Evolutionary conservation across 306 rosid species (phyloP), one percentile per base, ranked within the genome.

Genomic region (Alnus glutinosa): DNA sequence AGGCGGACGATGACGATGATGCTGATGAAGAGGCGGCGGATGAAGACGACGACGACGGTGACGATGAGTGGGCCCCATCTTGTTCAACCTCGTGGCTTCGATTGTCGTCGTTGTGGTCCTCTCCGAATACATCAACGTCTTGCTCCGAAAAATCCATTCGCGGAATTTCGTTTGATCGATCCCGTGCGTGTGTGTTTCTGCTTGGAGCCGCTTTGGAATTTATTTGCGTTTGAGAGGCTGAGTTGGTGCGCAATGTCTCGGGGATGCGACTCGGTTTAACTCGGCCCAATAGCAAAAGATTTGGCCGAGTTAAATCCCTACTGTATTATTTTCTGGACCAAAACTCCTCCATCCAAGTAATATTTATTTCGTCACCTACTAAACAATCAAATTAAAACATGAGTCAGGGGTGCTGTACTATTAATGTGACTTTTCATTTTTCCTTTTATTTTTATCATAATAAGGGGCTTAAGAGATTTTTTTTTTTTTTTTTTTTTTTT

Each of bases 131-230:
- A 44, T 86, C 87, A 28, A 87, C 86, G 75, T 88, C 89, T 62
- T 89, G 94, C 87, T 91, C 90, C n/a, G 90, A 37, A 71, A 87
- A 87, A 87, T 92, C 94, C 97, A 95, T 90, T 11, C 9, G 1
- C 1, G 2, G 44, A 15, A 1, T 18, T 19, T 23, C 36, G 42
- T 39, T 54, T 49, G 48, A 51, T 59, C 72, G 34, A 34, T 69
- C 70, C 9, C 46, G 46, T 42, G 44, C 5, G 46, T 7, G 46
- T 42, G 46, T 4, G 44, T 39, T 4, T 5, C 7, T 42, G 1
- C 46, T 42, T 1, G 46, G 58, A n/a, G 66, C 0, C 11, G 66
- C 37, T 59, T 23, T 8, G 12, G 32, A 59, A 19, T 59, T 59
- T 59, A 28, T 59, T 11, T 9, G 63, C 52, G 52, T 49, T 10